A percentile compares a stretch with the other conserved stretches of the same genome.
Conservation (phyloP, 257 asterid genomes). For the Solanum habrochaites region DNA sequence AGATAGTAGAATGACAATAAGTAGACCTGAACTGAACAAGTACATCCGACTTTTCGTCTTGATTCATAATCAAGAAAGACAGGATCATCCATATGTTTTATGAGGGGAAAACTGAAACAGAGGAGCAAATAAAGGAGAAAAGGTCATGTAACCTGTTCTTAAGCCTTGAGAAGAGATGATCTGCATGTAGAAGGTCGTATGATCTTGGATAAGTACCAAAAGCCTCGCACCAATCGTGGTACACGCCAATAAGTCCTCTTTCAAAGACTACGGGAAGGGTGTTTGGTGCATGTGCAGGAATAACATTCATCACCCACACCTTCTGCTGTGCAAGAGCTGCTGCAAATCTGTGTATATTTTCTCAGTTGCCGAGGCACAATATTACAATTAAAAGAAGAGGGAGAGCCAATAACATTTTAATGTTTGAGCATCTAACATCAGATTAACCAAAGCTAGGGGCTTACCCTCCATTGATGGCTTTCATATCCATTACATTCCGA, state of each 20-base stretch:
- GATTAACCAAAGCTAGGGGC: neutral
- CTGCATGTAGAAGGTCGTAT: constrained; percentile 89
- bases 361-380: neutral
- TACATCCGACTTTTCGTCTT: neutral
- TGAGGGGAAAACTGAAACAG: neutral
- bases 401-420: neutral
- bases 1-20: neutral
- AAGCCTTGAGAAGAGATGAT: constrained; percentile 96
- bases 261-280: constrained; percentile 86
- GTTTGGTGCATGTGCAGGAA: constrained; percentile 77
- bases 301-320: constrained; percentile 93
- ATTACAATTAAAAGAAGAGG: neutral
- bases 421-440: neutral
- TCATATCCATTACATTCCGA: constrained; percentile 89
- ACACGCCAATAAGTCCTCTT: constrained; percentile 79
- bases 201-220: constrained; percentile 92
- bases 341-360: constrained; percentile 54
- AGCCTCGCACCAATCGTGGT: constrained; percentile 97
- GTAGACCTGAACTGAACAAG: neutral
- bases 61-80: neutral
- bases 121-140: neutral
- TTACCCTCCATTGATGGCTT: constrained; percentile 93
- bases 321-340: constrained; percentile 70
- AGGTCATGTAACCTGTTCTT: constrained; percentile 47
- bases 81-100: neutral